A percentile compares a stretch with the other conserved stretches of the same genome.
phyloP scores from a whole-genome alignment of 176 grass and related monocot genomes.

The Triticum urartu region DNA sequence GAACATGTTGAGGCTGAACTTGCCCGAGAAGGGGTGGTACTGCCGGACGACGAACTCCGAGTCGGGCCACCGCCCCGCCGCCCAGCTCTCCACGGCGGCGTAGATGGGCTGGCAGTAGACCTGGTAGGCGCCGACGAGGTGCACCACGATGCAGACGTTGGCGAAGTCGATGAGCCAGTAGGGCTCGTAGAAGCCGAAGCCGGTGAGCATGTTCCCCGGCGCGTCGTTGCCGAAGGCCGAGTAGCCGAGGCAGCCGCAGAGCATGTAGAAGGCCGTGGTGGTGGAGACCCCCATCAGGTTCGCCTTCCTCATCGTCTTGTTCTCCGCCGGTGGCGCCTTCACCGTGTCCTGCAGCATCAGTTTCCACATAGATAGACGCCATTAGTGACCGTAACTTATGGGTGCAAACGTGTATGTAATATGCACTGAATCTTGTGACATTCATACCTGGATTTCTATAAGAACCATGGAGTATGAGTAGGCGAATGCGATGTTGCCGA shows the following conservation, averaged over 20 bases:
- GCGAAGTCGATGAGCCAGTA: slow-evolving; percentile 88
- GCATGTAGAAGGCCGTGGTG: slow-evolving; percentile 55
- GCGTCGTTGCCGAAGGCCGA: slow-evolving; percentile 50
- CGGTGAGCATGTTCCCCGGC: slow-evolving; percentile 65
- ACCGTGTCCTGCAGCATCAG: slow-evolving; percentile 45
- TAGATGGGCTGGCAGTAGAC: slow-evolving; percentile 78
- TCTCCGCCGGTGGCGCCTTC: slow-evolving; percentile 54
- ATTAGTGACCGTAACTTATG: neutral
- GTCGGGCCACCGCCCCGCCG: neutral
- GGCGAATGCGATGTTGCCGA: slow-evolving; percentile 64
- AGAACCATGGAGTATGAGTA: slow-evolving; percentile 69
- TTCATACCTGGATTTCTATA: slow-evolving; percentile 65
- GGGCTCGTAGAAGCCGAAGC: slow-evolving; percentile 83
- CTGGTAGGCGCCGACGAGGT: slow-evolving; percentile 85
- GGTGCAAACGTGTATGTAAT: no score
- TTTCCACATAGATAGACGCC: neutral
- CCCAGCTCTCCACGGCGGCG: slow-evolving; percentile 14
- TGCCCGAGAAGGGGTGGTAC: slow-evolving; percentile 14
- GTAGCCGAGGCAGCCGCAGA: slow-evolving; percentile 65
- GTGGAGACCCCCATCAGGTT: slow-evolving; percentile 31
- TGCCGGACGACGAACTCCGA: slow-evolving; percentile 19
- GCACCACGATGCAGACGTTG: slow-evolving; percentile 72
- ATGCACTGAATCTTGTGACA: neutral
- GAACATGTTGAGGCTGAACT: slow-evolving; percentile 41
- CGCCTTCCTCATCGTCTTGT: slow-evolving; percentile 65